phyloP scores from a whole-genome alignment of 148 eudicot genomes.

The Gaultheria prostrata region DNA sequence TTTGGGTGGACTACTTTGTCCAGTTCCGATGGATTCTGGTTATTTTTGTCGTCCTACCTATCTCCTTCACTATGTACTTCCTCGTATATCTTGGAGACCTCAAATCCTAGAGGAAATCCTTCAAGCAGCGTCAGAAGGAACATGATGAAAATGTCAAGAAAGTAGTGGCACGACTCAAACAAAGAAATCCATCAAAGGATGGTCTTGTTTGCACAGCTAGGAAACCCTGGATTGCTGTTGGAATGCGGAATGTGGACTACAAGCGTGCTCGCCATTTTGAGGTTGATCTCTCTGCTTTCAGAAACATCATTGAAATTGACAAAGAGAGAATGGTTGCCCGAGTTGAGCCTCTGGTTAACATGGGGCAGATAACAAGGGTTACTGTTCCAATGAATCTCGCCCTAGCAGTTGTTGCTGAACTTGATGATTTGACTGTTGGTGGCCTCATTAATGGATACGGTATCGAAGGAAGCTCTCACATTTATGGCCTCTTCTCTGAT shows the following conservation, averaged over 20 bases:
- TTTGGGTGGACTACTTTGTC: conserved; percentile 74
- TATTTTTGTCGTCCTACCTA: conserved; percentile 77
- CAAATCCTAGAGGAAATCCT: conserved; percentile 68
- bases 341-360: conserved; percentile 84
- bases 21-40: conserved; percentile 87
- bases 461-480: conserved; percentile 93
- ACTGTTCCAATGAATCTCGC: conserved; percentile 90
- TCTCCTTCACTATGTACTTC: conserved; percentile 77
- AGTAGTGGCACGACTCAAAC: conserved; percentile 70
- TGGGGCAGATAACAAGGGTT: conserved; percentile 82
- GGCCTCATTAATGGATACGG: conserved; percentile 93
- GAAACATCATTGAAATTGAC: conserved; percentile 70
- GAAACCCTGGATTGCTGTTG: conserved; percentile 89
- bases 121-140: conserved; percentile 67
- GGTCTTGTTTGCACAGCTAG: conserved; percentile 90
- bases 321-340: conserved; percentile 68
- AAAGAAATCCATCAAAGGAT: conserved; percentile 70
- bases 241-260: conserved; percentile 91
- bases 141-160: conserved; percentile 87
- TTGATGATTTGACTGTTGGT: conserved; percentile 87
- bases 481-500: conserved; percentile 81
- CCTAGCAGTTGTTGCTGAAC: conserved; percentile 89
- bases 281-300: conserved; percentile 79
- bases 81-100: conserved; percentile 75
- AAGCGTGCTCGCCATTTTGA: conserved; percentile 90